These are phyloP conservation scores for Sherardia arvensis DNA, from an alignment of 257 asterid species.

Conservation along the genomic window DNA sequence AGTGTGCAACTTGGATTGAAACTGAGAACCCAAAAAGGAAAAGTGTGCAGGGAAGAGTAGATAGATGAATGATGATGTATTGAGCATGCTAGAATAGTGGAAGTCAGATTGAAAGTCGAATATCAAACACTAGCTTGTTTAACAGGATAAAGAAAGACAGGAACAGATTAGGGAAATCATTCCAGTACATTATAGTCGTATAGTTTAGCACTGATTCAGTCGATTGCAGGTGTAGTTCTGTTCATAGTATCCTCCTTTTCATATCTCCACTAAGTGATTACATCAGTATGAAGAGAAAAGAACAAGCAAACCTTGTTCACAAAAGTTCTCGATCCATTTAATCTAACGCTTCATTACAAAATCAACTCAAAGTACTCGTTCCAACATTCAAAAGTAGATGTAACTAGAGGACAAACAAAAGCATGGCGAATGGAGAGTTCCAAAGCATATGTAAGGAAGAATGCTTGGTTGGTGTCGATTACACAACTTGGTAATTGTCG, in stretches of 20 bases:
- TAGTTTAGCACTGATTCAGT: background rate
- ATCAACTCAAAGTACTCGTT: background rate
- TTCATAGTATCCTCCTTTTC: background rate
- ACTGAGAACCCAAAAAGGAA: too few species aligned
- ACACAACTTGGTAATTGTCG: conserved; percentile 61
- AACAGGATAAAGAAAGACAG: too few species aligned
- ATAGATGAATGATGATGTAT: too few species aligned
- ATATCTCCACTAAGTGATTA: background rate
- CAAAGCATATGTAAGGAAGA: background rate
- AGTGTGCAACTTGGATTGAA: too few species aligned
- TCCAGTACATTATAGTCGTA: too few species aligned
- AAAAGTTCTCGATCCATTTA: background rate
- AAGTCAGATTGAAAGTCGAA: too few species aligned
- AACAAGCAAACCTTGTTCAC: background rate
- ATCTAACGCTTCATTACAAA: background rate
- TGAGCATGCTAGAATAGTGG: too few species aligned
- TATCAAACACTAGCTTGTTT: too few species aligned
- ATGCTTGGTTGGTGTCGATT: conserved; percentile 4
- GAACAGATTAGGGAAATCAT: background rate
- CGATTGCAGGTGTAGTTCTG: too few species aligned
- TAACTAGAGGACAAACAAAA: background rate
- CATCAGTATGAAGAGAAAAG: background rate
- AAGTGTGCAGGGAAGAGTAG: too few species aligned
- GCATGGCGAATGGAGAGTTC: background rate
- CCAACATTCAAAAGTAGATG: conserved; percentile 7